Evolutionary conservation across 768 basidiomycete genomes (phyloP), one percentile per base, ranked within the genome.

Genomic region (Lentinus brumalis): DNA sequence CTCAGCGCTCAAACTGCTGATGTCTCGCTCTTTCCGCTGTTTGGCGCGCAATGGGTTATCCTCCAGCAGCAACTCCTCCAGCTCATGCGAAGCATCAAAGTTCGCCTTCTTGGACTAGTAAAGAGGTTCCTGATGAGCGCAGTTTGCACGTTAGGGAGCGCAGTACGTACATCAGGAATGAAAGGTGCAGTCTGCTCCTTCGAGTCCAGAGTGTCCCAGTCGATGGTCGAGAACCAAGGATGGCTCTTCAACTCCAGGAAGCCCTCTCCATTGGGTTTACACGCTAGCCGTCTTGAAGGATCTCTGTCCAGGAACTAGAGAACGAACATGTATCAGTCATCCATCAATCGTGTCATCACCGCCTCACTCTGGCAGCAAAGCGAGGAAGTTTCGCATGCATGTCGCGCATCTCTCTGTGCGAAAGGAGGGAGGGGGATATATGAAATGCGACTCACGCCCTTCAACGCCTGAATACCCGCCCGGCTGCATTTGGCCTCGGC

Each of bases 21-120:
- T 73, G 67, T 97, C 96, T 66, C 95, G 91, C 59, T 87, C 88
- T 73, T 96, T 98, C 53, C 96, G 86, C 62, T 91, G 88, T 70
- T 94, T 89, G 9, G 96, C 96, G 72, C 98, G 98, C 57, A 99
- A 80, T 45, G 96, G 96, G 68, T 98, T 98, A 71, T 98, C 96
- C 75, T 99, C 96, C 16, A 99, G 77, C 11, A 99, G 75, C 21
- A 99, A 81, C 75, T 99, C 96, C 71, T 99, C 96, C 39, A 99
- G 78, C 75, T 99, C 96, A 70, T 98, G 96, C 12, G 96, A 98
- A 30, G 96, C 96, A 71, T 99, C 96, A 71, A 99, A 99, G 74
- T 99, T 98, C 32, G 96, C 94, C 76, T 97, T 97, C 79, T 98
- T 98, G n/a, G 89, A 88, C 96, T 98, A 70, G 12, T 50, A 12